These are phyloP conservation scores for Lactarius hengduanensis DNA, from an alignment of 768 basidiomycete genomes.

Conservation along the genomic window DNA sequence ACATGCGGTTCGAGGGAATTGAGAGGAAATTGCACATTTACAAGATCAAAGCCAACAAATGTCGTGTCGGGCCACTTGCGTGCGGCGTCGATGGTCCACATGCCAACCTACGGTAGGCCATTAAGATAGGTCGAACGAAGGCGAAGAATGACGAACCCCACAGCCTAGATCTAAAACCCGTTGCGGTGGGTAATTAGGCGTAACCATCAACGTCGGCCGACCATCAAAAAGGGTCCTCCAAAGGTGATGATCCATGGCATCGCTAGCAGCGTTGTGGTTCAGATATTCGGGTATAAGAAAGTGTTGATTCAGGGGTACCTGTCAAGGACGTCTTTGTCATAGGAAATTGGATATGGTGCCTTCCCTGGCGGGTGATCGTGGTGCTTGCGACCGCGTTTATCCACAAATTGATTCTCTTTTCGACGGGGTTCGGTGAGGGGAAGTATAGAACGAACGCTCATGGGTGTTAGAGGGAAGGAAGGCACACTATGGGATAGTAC, in stretches of 20 bases:
- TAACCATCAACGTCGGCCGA: slow-evolving; percentile 25
- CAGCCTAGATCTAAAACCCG: slow-evolving; percentile 29
- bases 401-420: slow-evolving; percentile 58
- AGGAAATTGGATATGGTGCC: slow-evolving; percentile 76
- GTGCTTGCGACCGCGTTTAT: slow-evolving; percentile 60
- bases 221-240: slow-evolving; percentile 23
- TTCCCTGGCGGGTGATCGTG: slow-evolving; percentile 72
- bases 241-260: slow-evolving; percentile 30
- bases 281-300: background rate
- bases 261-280: slow-evolving; percentile 20
- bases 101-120: slow-evolving; percentile 18
- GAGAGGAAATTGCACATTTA: slow-evolving; percentile 67
- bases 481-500: background rate
- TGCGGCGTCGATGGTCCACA: slow-evolving; percentile 30
- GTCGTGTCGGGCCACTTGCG: slow-evolving; percentile 28
- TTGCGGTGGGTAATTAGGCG: slow-evolving; percentile 22
- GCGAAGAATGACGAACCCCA: slow-evolving; percentile 21
- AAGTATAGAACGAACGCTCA: slow-evolving; percentile 18
- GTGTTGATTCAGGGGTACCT: slow-evolving; percentile 41
- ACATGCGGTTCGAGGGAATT: slow-evolving; percentile 49
- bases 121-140: background rate
- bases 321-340: slow-evolving; percentile 65
- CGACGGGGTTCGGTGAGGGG: slow-evolving; percentile 18
- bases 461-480: slow-evolving; percentile 3
- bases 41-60: slow-evolving; percentile 70